Evolutionary conservation across 805 yeast species (phyloP).

Genomic region (Schizosaccharomyces octosporus): DNA sequence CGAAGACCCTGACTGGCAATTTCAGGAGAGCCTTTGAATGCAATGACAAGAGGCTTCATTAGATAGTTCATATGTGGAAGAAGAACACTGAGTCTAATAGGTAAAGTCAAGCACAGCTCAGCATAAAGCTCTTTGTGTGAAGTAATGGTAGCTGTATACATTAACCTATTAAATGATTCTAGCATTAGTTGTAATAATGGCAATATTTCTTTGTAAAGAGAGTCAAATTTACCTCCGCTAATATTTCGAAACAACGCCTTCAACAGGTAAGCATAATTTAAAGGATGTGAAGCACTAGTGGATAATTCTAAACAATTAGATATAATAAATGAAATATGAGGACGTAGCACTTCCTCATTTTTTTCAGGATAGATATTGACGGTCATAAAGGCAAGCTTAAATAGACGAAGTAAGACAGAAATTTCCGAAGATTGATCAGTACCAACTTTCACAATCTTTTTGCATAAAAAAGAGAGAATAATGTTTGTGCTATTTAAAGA

Average conservation of each 20-base stretch:
- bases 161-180: conserved; percentile 63
- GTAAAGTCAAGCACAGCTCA: conserved; percentile 83
- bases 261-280: conserved; percentile 66
- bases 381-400: conserved; percentile 86
- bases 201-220: conserved; percentile 71
- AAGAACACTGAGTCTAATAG: conserved; percentile 74
- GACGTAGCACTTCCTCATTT: conserved; percentile 68
- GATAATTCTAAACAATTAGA: conserved; percentile 54
- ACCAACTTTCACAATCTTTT: conserved; percentile 55
- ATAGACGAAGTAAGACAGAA: conserved; percentile 58
- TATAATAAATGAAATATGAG: conserved; percentile 65
- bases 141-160: conserved; percentile 59
- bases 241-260: conserved; percentile 78
- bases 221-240: conserved; percentile 91
- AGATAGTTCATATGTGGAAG: conserved; percentile 78
- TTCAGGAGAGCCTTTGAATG: conserved; percentile 74
- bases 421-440: conserved; percentile 62
- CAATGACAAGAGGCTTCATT: conserved; percentile 77
- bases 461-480: conserved; percentile 47
- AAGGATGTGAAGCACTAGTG: conserved; percentile 71
- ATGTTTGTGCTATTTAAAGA: conserved; percentile 79
- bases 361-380: conserved; percentile 67
- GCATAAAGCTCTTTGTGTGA: conserved; percentile 86
- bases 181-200: conserved; percentile 71
- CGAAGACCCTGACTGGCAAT: conserved; percentile 83